Conservation (phyloP, 306 rosid genomes). For the Vachellia pachyceras region DNA sequence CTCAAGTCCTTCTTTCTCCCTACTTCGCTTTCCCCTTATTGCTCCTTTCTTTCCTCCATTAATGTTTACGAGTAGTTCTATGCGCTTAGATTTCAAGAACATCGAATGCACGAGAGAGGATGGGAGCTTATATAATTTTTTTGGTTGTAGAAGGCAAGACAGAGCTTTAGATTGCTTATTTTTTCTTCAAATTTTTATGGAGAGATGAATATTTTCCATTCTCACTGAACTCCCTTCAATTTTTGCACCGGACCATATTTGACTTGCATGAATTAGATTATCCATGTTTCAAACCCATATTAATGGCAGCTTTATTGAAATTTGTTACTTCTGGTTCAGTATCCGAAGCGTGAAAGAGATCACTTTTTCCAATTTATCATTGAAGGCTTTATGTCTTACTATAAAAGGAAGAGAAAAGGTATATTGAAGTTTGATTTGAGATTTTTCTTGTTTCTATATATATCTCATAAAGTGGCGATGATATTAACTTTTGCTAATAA, state of each 20-base stretch:
- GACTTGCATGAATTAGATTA: constrained; percentile 14
- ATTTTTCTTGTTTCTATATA: background rate
- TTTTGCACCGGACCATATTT: background rate
- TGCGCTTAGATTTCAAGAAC: background rate
- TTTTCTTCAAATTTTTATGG: background rate
- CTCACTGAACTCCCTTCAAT: constrained; percentile 7
- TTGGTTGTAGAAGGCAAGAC: constrained; percentile 9
- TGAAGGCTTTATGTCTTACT: constrained; percentile 91
- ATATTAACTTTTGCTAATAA: constrained; percentile 9
- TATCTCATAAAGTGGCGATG: background rate
- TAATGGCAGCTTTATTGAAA: constrained; percentile 15
- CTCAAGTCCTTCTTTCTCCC: too few relatives aligned
- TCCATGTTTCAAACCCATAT: constrained; percentile 20
- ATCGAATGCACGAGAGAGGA: background rate
- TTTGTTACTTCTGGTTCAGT: constrained; percentile 14
- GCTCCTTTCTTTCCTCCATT: too few relatives aligned
- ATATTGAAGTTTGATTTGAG: constrained; percentile 33
- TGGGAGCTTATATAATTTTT: background rate
- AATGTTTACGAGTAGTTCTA: too few relatives aligned
- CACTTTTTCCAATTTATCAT: constrained; percentile 93
- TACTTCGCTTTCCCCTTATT: too few relatives aligned
- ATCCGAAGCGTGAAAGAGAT: constrained; percentile 89
- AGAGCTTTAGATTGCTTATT: background rate
- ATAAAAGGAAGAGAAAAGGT: constrained; percentile 99
- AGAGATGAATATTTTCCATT: constrained; percentile 8